Evolutionary conservation across 177 flowering plant genomes (phyloP).

Genomic region (Vitis hybrid): DNA sequence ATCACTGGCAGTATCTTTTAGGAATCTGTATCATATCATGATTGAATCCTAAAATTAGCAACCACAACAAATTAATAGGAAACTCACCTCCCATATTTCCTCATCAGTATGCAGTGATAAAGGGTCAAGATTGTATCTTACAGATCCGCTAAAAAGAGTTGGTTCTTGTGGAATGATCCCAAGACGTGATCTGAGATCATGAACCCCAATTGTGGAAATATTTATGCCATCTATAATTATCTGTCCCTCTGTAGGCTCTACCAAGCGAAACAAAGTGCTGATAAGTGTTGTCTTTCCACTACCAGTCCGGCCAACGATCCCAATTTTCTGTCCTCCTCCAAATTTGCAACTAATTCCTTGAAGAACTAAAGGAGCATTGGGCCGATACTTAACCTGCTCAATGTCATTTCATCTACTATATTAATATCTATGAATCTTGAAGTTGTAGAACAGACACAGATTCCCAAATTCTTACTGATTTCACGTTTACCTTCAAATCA

Average conservation of each 20-base stretch:
- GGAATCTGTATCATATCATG: background rate
- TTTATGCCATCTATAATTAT: slow-evolving; percentile 46
- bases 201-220: slow-evolving; percentile 52
- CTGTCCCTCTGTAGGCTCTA: slow-evolving; percentile 50
- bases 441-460: background rate
- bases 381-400: slow-evolving; percentile 40
- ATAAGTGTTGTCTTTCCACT: slow-evolving; percentile 60
- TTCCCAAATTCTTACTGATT: background rate
- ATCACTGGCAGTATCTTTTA: too few relatives aligned
- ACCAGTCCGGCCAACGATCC: slow-evolving; percentile 62
- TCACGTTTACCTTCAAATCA: slow-evolving; percentile 38
- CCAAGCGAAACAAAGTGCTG: slow-evolving; percentile 49
- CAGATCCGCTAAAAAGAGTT: slow-evolving; percentile 50
- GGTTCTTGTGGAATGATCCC: slow-evolving; percentile 68
- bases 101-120: slow-evolving; percentile 32
- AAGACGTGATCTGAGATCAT: slow-evolving; percentile 51
- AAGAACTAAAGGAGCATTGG: slow-evolving; percentile 44
- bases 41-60: background rate
- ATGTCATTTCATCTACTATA: background rate
- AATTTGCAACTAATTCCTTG: slow-evolving; percentile 46
- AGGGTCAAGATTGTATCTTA: slow-evolving; percentile 61
- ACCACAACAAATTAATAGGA: slow-evolving; percentile 1
- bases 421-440: background rate
- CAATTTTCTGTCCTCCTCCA: slow-evolving; percentile 60
- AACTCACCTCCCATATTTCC: slow-evolving; percentile 51